Base-by-base conservation (phyloP, 495 filamentous ascomycete species). In the Xylaria cubensis region DNA sequence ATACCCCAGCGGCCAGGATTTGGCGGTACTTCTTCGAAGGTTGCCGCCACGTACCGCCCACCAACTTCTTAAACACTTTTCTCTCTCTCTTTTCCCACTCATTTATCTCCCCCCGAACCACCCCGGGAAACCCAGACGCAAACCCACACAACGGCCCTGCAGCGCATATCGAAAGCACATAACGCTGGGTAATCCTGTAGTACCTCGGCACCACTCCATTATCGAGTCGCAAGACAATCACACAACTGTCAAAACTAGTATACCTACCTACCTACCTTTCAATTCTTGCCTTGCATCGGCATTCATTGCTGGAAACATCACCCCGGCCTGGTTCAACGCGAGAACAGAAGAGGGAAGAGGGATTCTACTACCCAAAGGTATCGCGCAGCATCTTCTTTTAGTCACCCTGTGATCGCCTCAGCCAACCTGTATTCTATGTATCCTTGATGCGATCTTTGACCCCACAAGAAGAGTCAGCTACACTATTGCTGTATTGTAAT, bases 11-110 rank as follows among this genome's bases (percentile, higher is more conserved):
- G 32, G 1, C 65, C 50, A 6, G 50, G 65, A 67, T 67, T 26
- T 42, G 10, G 50, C 29, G 66, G 66, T 68, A 68, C 66, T 68
- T 68, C 51, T 68, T 59, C 66, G 10, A 58, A 68, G 66, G 66
- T 68, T 42, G 64, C 64, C 64, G 36, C 64, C 64, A 41, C 50
- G 66, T 68, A 68, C 66, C 51, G 51, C 65, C 65, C 51, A 68
- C 53, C 66, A 58, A 58, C 32, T 58, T 59, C 21, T 21, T 12
- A 21, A 21, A 56, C 8, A 34, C 15, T 32, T 32, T 34, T 21
- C 19, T 21, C 12, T 12, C 21, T 58, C 21, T 64, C 50, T 55
- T n/a, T 39, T 68, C 39, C 66, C 53, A 58, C 64, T 67, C 50
- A 42, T 56, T 32, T 56, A 56, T 32, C 56, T 56, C 29, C 65